phyloP scores from a whole-genome alignment of 169 alveolate genomes.

The Cryptosporidium xiaoi region DNA sequence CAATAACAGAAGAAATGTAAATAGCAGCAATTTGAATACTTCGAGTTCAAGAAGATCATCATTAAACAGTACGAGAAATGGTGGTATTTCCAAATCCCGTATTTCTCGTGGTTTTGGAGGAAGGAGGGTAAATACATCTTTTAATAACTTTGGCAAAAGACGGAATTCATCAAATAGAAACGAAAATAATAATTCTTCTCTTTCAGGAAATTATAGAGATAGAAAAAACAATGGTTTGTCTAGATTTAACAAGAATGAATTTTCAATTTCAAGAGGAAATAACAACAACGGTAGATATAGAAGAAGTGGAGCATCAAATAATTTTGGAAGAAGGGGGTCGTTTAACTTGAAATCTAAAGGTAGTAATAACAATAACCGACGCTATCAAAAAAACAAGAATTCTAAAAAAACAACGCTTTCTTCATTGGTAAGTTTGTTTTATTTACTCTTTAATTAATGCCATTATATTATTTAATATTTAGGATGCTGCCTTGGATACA shows the following conservation, averaged over 20 bases:
- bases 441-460: too few species aligned
- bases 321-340: slow-evolving; percentile 17
- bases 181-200: background rate
- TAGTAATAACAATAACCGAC: background rate
- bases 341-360: background rate
- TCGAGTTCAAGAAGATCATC: slow-evolving; percentile 8
- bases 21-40: background rate
- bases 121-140: slow-evolving; percentile 33
- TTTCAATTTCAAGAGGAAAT: slow-evolving; percentile 17
- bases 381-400: slow-evolving; percentile 27
- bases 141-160: slow-evolving; percentile 6
- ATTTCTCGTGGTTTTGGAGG: slow-evolving; percentile 40
- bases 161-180: slow-evolving; percentile 1
- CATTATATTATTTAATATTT: background rate
- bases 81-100: background rate
- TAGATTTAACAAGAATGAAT: slow-evolving; percentile 1
- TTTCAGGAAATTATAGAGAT: slow-evolving; percentile 3
- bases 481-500: slow-evolving; percentile 69
- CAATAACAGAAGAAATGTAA: slow-evolving; percentile 10
- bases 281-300: slow-evolving; percentile 8
- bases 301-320: slow-evolving; percentile 29
- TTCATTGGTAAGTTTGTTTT: slow-evolving; percentile 52
- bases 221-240: background rate
- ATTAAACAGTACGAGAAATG: background rate
- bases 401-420: slow-evolving; percentile 5